Percentiles rank a stretch among this genome's conserved stretches.
Conservation (phyloP, 805 yeast species). For the Ogataea ganodermae region DNA sequence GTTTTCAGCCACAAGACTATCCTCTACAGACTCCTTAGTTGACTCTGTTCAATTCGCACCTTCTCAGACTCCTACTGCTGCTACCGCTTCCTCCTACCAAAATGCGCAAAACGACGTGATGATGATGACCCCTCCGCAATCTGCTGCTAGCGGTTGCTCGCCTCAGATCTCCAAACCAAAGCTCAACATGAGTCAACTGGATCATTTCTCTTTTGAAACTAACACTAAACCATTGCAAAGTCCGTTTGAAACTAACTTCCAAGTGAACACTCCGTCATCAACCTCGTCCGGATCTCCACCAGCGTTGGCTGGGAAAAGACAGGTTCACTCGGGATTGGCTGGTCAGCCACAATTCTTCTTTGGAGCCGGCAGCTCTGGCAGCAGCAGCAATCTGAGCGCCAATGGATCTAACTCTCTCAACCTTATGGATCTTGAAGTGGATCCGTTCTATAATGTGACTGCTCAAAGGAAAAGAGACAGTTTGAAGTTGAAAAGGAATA, state of each 20-base stretch:
- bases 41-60: slow-evolving; percentile 33
- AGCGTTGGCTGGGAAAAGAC: background rate
- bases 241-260: slow-evolving; percentile 27
- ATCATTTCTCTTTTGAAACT: slow-evolving; percentile 27
- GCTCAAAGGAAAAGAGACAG: slow-evolving; percentile 55
- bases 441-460: slow-evolving; percentile 44
- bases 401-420: background rate
- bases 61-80: slow-evolving; percentile 14
- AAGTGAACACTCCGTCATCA: slow-evolving; percentile 8
- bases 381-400: background rate
- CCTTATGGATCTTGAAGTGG: slow-evolving; percentile 28
- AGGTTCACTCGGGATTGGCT: background rate
- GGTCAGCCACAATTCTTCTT: slow-evolving; percentile 11
- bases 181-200: slow-evolving; percentile 12
- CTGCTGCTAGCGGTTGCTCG: slow-evolving; percentile 18
- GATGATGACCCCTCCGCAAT: slow-evolving; percentile 25
- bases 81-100: slow-evolving; percentile 5
- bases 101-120: slow-evolving; percentile 16
- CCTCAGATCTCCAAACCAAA: slow-evolving; percentile 15
- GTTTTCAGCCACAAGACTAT: slow-evolving; percentile 32
- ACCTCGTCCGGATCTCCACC: background rate
- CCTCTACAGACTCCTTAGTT: slow-evolving; percentile 38
- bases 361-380: background rate
- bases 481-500: slow-evolving; percentile 47
- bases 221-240: slow-evolving; percentile 25